phyloP scores from a whole-genome alignment of 345 rosid species.

The Eucalyptus tenuipes region DNA sequence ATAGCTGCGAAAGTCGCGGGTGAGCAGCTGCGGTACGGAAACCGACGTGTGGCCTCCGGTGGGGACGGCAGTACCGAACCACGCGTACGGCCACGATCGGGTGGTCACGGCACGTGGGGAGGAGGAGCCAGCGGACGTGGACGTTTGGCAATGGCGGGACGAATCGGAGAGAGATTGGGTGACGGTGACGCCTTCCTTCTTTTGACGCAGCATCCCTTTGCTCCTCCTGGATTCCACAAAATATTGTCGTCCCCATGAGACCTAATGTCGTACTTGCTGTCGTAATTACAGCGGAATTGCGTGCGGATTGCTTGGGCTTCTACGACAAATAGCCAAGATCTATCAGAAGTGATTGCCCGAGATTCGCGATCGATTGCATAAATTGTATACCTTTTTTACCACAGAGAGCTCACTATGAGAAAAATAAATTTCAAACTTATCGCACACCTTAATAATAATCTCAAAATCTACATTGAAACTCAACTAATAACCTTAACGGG shows the following conservation, averaged over 20 bases:
- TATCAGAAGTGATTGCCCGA: neutral
- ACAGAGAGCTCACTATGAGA: fast-evolving
- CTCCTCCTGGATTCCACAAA: neutral
- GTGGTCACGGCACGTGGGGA: neutral
- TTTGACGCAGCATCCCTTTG: neutral
- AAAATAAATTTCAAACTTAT: neutral
- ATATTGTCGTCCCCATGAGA: neutral
- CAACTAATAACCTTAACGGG: neutral
- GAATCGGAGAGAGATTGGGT: neutral
- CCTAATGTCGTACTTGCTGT: neutral
- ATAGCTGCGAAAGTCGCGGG: neutral
- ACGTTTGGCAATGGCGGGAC: neutral
- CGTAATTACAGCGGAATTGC: neutral
- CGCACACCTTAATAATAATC: neutral
- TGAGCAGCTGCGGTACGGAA: neutral
- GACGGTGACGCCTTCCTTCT: neutral
- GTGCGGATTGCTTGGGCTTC: neutral
- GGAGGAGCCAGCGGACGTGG: neutral
- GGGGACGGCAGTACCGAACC: neutral
- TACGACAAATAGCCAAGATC: neutral
- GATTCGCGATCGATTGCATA: neutral
- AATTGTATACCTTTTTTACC: neutral
- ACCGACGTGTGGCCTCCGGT: neutral
- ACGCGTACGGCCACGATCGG: neutral
- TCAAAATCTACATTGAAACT: neutral